Conservation (phyloP, 768 basidiomycete species). For the Zangia roseola region DNA sequence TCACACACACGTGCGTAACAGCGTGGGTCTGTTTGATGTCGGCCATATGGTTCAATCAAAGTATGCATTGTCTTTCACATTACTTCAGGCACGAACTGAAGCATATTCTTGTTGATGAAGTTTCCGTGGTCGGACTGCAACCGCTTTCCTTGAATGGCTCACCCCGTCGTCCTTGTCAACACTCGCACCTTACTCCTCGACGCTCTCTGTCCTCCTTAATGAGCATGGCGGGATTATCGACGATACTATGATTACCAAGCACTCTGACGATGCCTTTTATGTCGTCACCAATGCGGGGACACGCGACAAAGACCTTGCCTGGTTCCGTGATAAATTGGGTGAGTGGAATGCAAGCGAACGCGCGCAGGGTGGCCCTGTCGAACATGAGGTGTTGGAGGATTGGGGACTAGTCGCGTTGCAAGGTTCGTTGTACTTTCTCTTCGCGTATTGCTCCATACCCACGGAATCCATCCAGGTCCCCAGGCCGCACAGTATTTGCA, state of each 20-base stretch:
- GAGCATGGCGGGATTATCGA: constrained; percentile 92
- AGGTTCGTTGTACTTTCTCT: constrained; percentile 47
- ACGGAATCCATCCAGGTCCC: constrained; percentile 53
- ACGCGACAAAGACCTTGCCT: constrained; percentile 74
- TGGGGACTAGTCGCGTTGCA: constrained; percentile 93
- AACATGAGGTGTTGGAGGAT: constrained; percentile 75
- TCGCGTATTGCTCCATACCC: neutral
- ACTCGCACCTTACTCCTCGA: constrained; percentile 72
- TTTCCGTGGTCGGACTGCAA: constrained; percentile 77
- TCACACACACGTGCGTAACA: constrained; percentile 83
- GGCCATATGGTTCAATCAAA: constrained; percentile 97
- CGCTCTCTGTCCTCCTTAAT: constrained; percentile 88
- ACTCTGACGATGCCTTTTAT: constrained; percentile 77
- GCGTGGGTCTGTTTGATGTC: constrained; percentile 91
- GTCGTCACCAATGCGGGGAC: constrained; percentile 96
- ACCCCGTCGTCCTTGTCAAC: constrained; percentile 78
- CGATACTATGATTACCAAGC: constrained; percentile 90
- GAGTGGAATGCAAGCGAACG: constrained; percentile 73
- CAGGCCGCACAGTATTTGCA: constrained; percentile 81
- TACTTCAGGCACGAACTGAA: neutral
- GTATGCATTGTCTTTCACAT: constrained; percentile 41
- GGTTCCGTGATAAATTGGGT: constrained; percentile 64
- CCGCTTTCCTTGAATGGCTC: constrained; percentile 83
- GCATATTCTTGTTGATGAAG: constrained; percentile 35
- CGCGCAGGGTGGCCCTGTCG: constrained; percentile 58